Base-by-base conservation (phyloP, 441 rosid genomes). In the Viola pubescens region DNA sequence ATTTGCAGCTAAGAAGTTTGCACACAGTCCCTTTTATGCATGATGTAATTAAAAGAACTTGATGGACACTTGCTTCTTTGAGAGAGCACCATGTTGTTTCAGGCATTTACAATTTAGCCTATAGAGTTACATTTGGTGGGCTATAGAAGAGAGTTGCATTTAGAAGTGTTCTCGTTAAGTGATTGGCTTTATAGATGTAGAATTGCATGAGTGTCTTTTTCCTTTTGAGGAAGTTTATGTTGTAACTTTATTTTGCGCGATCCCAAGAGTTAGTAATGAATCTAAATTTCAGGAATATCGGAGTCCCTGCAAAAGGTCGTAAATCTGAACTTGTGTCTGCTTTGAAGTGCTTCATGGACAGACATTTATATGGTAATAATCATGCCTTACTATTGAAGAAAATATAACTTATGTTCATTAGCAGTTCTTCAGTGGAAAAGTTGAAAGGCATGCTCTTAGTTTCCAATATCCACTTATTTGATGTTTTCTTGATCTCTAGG, bases 301-400 rank as follows among this genome's bases (percentile, higher is more conserved):
- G 96, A 50, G 48, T 85, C 65, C 80, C 96, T 49, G 79, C 81
- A 54, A 87, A 79, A 75, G 91, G 98, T 62, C 75, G 79, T 45
- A 88, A 88, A 73, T 59, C 49, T 9, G 88, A 83, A 43, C 92
- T 88, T 49, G 72, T 91, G 57, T 77, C 85, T 59, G 75, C 94
- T 66, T 74, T 88, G 61, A 82, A 73, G 78, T 52, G 66, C 72
- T 83, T 75, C 62, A 46, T 79, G 71, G 77, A 72, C 60, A 70
- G 72, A 56, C 71, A 72, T 59, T 58, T 60, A 44, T 72, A 70
- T 7, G 96, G 98, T 87, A 78, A 54, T 59, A 63, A n/a, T 43
- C 19, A 16, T 53, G 45, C 16, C 53, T 26, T 26, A 26, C 34
- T 26, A 26, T 2, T 48, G 13, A 40, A 6, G 56, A 59, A 56